These are phyloP conservation scores for Rhodotorula sp. DNA, from an alignment of 1,284 basidiomycete genomes.

Conservation along the genomic window DNA sequence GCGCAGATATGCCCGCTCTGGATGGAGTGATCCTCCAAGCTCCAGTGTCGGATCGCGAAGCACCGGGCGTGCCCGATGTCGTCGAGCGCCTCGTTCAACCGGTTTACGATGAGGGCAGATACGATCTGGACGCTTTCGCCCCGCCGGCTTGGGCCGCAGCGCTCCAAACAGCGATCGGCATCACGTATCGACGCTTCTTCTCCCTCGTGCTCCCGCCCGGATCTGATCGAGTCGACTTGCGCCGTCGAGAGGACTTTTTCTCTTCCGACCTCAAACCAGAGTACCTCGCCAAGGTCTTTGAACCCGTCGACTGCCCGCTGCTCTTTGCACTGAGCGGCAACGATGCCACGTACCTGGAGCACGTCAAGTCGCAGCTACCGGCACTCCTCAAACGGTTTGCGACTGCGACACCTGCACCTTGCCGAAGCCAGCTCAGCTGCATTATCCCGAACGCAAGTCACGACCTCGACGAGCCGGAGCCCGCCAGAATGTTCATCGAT, in stretches of 20 bases:
- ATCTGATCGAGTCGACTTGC: conserved; percentile 2
- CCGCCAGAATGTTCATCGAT: not conserved
- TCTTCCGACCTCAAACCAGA: conserved; percentile 5
- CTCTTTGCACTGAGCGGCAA: not conserved
- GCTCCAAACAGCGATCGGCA: not conserved
- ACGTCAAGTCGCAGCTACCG: conserved; percentile 1
- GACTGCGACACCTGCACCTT: not conserved
- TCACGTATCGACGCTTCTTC: not conserved
- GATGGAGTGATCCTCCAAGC: conserved; percentile 12
- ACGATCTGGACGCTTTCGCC: not conserved
- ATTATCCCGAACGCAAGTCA: conserved; percentile 3
- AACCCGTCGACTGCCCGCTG: not conserved
- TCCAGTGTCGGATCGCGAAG: conserved; percentile 15
- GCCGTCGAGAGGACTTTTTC: conserved; percentile 10
- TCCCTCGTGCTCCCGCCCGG: not conserved
- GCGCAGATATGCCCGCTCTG: not conserved
- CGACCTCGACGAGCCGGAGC: conserved; percentile 1
- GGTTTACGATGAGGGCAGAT: not conserved
- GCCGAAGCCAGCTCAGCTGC: not conserved
- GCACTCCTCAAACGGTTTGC: conserved; percentile 2
- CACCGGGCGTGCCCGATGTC: not conserved
- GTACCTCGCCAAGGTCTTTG: conserved; percentile 5
- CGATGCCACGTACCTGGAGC: conserved; percentile 1
- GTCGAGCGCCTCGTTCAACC: not conserved
- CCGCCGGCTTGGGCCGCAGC: not conserved